Evolutionary conservation across 331 rosid species (phyloP).

Genomic region (Rosa hybrid): DNA sequence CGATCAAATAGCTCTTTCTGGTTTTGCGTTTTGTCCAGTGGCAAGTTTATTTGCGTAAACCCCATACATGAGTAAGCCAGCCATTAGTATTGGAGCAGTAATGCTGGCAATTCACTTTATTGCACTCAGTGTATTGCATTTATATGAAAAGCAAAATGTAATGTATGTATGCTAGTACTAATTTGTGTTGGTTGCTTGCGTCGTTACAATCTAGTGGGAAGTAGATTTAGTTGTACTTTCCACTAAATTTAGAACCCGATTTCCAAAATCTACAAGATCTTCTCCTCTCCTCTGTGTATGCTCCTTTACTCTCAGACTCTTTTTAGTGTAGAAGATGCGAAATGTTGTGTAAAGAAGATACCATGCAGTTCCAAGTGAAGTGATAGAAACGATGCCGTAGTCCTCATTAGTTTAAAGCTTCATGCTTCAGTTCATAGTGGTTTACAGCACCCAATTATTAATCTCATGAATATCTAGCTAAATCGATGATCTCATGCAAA

Average conservation of each 20-base stretch:
- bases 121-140: not conserved
- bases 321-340: slow-evolving; percentile 44
- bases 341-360: slow-evolving; percentile 62
- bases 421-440: slow-evolving; percentile 29
- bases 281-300: not conserved
- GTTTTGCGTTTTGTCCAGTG: not conserved
- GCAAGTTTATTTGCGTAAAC: not conserved
- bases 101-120: not conserved
- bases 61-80: not conserved
- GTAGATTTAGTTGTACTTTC: slow-evolving; percentile 19
- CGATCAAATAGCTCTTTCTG: not conserved
- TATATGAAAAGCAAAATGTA: not conserved
- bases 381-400: slow-evolving; percentile 4
- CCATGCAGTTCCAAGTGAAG: slow-evolving; percentile 52
- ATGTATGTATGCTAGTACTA: not conserved
- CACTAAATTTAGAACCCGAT: slow-evolving; percentile 33
- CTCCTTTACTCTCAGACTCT: not conserved
- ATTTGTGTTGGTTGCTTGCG: not conserved
- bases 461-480: slow-evolving; percentile 28
- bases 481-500: slow-evolving; percentile 10
- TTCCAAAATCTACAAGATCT: slow-evolving; percentile 15
- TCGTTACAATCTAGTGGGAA: slow-evolving; percentile 7
- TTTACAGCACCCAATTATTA: slow-evolving; percentile 31
- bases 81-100: not conserved
- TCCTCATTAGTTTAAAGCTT: slow-evolving; percentile 21